These are phyloP conservation scores for Diversispora epigaea DNA, from an alignment of 192 early-diverging fungal genomes.

Conservation along the genomic window DNA sequence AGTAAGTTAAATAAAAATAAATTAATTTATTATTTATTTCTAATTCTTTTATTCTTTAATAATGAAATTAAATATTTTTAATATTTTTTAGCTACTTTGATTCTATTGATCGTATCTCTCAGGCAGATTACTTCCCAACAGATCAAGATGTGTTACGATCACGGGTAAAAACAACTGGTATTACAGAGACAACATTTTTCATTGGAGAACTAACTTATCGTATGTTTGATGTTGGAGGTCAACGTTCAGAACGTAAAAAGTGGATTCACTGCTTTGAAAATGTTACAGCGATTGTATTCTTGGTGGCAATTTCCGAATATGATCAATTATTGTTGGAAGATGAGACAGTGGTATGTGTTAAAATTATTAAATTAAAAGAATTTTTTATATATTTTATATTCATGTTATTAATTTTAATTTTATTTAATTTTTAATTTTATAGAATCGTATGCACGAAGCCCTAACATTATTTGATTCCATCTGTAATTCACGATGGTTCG, in stretches of 20 bases:
- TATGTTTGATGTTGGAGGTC: constrained; percentile 98
- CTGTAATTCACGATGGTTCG: constrained; percentile 97
- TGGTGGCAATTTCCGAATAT: constrained; percentile 94
- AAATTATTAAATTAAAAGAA: not conserved
- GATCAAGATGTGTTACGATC: constrained; percentile 97
- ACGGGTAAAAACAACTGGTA: constrained; percentile 96
- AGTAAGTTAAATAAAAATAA: constrained; percentile 54
- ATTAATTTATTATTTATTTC: not conserved
- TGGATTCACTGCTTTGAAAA: constrained; percentile 99
- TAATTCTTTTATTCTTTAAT: constrained; percentile 34
- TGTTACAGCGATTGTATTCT: constrained; percentile 92
- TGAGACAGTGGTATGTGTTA: constrained; percentile 75
- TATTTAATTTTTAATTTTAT: not conserved
- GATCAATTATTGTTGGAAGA: constrained; percentile 96
- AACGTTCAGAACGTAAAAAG: constrained; percentile 97
- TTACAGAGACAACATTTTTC: constrained; percentile 91
- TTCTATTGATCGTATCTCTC: constrained; percentile 84
- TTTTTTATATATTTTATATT: not conserved
- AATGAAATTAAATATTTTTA: not conserved
- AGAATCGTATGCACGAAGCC: constrained; percentile 96
- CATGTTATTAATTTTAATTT: not conserved
- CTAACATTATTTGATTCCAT: constrained; percentile 96
- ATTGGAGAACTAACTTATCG: constrained; percentile 92
- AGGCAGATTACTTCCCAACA: constrained; percentile 77
- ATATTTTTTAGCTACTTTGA: constrained; percentile 79